Evolutionary conservation across 129 eudicot species (phyloP).

Genomic region (Deinandra increscens): DNA sequence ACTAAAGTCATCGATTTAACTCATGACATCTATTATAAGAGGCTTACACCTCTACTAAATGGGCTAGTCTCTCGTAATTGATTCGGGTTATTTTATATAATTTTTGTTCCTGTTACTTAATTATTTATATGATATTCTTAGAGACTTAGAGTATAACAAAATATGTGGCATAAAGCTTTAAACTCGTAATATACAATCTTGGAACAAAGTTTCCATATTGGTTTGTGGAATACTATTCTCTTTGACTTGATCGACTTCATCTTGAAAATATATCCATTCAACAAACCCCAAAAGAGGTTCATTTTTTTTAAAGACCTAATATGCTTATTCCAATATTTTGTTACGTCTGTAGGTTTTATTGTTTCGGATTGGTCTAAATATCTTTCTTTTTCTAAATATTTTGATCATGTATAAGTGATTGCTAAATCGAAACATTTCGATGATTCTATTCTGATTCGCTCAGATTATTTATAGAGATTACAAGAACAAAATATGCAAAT

Average conservation of each 20-base stretch:
- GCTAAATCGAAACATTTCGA: no score
- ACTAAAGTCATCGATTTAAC: no score
- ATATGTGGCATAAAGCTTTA: neutral
- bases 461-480: no score
- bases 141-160: neutral
- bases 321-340: constrained; percentile 7
- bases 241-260: constrained; percentile 26
- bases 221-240: constrained; percentile 16
- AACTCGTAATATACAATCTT: neutral
- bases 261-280: constrained; percentile 14
- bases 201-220: constrained; percentile 22
- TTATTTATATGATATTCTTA: neutral
- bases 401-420: no score
- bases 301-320: neutral
- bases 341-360: neutral
- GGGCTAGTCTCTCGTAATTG: no score
- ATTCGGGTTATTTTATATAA: neutral
- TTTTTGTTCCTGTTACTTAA: neutral
- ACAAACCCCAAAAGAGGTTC: no score
- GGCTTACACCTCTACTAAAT: no score
- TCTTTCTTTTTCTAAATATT: no score
- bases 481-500: no score
- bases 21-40: no score
- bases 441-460: no score
- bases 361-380: no score